Base-by-base conservation (phyloP, 164 flowering plant genomes). In the Sedum album region DNA sequence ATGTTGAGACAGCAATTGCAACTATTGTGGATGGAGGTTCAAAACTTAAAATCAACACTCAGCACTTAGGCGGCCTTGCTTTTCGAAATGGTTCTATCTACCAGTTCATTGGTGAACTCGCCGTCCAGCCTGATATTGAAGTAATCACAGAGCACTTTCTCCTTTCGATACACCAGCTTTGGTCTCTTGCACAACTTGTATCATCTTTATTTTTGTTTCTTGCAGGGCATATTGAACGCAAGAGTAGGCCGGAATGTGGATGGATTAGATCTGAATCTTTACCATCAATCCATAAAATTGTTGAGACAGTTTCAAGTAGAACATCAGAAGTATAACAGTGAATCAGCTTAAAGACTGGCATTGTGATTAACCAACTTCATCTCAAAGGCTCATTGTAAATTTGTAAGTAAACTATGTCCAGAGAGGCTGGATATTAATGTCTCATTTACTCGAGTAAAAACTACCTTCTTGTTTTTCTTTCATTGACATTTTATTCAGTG, bases 91-190 rank as follows among this genome's bases (percentile, higher is more conserved):
- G 93, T 48, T 89, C 91, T 39, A 72, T 85, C 66, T 94, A 88
- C 72, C 96, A 93, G 65, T 93, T 93, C 80, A 93, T 93, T 41
- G 98, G 97, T 33, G 98, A 93, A 81, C 87, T 93, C 44, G 74
- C 51, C 48, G 67, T 93, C 73, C 80, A 79, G 65, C 73, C 85
- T 11, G 75, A 77, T 73, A 76, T 76, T 70, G 84, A 84, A 82
- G 96, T 89, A 68, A 41, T 73, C 6, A 14, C 18, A 66, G 55
- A 21, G 25, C 15, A 30, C 31, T 20, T 49, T 31, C n/a, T n/a
- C n/a, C n/a, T n/a, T 36, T 20, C 9, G 33, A 25, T 55, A n/a
- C n/a, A n/a, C n/a, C n/a, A n/a, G n/a, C n/a, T n/a, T n/a, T n/a
- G n/a, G n/a, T n/a, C n/a, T n/a, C 0, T n/a, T 23, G 4, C 23